These are phyloP conservation scores for Lasiodiplodia sp. DNA, from an alignment of 2,329 filamentous ascomycete species.

Conservation along the genomic window DNA sequence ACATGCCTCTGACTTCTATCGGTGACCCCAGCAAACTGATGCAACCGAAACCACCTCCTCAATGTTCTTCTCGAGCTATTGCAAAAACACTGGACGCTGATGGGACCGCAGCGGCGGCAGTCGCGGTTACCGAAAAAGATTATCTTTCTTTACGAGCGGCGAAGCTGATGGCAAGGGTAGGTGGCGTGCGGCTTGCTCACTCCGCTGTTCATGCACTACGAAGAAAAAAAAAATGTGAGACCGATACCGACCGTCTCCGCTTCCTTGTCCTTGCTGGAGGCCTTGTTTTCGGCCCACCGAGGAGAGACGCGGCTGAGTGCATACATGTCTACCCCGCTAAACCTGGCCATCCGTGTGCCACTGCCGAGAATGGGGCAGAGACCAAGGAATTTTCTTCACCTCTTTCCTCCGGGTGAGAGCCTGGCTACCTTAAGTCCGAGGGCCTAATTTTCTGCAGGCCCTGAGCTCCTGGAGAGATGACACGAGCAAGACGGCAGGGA, in stretches of 20 bases:
- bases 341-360: background rate
- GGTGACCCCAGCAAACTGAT: background rate
- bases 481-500: background rate
- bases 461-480: background rate
- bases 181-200: background rate
- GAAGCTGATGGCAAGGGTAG: background rate
- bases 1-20: background rate
- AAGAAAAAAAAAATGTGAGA: background rate
- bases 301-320: conserved; percentile 1
- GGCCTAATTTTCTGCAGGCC: background rate
- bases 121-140: no score
- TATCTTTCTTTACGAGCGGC: background rate
- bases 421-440: background rate
- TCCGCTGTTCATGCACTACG: background rate
- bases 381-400: background rate
- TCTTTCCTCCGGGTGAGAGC: background rate
- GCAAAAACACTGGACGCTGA: no score
- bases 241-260: background rate
- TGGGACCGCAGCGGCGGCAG: no score
- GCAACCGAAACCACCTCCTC: no score
- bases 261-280: background rate
- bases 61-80: no score
- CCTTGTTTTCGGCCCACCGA: background rate
- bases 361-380: background rate
- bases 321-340: background rate